Base-by-base conservation (phyloP, 768 basidiomycete genomes). In the Postia placenta region DNA sequence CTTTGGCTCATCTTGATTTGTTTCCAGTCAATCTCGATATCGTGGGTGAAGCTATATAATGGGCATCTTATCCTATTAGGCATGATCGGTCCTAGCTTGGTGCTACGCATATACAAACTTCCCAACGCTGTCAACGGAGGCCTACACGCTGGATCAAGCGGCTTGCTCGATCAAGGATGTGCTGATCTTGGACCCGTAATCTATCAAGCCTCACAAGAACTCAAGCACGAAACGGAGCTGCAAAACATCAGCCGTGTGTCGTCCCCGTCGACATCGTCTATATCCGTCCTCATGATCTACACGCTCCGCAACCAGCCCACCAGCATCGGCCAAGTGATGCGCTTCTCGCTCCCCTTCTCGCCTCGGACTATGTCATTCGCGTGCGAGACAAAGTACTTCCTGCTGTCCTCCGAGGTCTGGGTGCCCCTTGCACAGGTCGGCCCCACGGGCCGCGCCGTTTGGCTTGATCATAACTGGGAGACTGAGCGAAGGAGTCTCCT, bases 381-480 rank as follows among this genome's bases (percentile, higher is more conserved):
- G 2, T 40, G 49, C 30, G 44, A 20, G 6, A 48, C 52, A 19
- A 26, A 15, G 20, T 36, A 23, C 17, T 57, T 63, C 27, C 38
- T 45, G 2, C 48, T 64, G 25, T 60, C 57, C 1, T 30, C 49
- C 25, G 57, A 59, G 30, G 56, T 53, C 22, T 62, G 63, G 2
- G 56, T 56, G 20, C 58, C 60, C 28, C 53, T 62, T 6, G 59
- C 63, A 12, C 54, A 59, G 35, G 49, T 69, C 23, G 67, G 67
- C 3, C 52, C 58, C 38, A 72, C 67, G 9, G 79, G 79, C 3
- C 64, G 77, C 30, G 76, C 74, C 3, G 71, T 81, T 7, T 81
- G 79, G 79, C 55, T 80, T 35, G 73, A 76, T 53, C 72, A 73
- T 25, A 67, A 70, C 40, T 74, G 73, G 71, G 72, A 78, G 45